Evolutionary conservation across 2,329 filamentous ascomycete genomes (phyloP).

Genomic region (Fusarium duplospermum): DNA sequence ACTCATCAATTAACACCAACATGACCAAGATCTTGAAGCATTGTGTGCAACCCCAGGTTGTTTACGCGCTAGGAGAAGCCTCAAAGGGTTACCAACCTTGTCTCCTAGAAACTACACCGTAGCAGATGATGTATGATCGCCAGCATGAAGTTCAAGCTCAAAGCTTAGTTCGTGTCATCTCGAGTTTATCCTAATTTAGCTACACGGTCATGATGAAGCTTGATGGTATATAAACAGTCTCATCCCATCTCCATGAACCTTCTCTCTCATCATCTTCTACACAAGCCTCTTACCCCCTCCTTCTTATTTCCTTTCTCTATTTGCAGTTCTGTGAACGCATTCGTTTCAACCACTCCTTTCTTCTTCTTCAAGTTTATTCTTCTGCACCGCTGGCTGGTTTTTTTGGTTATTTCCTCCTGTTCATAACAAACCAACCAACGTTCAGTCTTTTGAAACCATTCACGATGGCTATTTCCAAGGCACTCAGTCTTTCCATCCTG

Average conservation of each 20-base stretch:
- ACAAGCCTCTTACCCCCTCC: constrained; percentile 24
- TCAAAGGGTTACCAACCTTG: constrained; percentile 17
- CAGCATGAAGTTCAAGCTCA: constrained; percentile 5
- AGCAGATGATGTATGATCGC: constrained; percentile 34
- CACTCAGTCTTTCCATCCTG: constrained; percentile 29
- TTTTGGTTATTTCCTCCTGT: constrained; percentile 15
- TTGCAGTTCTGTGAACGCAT: constrained; percentile 48
- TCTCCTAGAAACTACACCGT: constrained; percentile 9
- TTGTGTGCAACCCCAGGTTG: constrained; percentile 2
- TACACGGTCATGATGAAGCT: constrained; percentile 9
- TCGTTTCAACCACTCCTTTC: constrained; percentile 41
- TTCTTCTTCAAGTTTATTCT: constrained; percentile 30
- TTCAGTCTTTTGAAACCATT: constrained; percentile 6
- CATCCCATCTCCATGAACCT: constrained; percentile 17
- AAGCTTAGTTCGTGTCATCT: constrained; percentile 16
- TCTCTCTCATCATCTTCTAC: constrained; percentile 25
- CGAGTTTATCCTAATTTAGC: constrained; percentile 34
- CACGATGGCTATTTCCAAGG: constrained; percentile 29
- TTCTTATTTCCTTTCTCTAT: constrained; percentile 22
- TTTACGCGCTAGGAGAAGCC: constrained; percentile 2
- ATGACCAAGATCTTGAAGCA: constrained; percentile 5
- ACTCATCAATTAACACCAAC: constrained; percentile 6
- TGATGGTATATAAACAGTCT: constrained; percentile 38
- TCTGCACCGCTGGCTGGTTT: constrained; percentile 38
- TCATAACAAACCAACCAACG: constrained; percentile 9